Conservation (phyloP, 306 rosid genomes). For the Corylus avellana region DNA sequence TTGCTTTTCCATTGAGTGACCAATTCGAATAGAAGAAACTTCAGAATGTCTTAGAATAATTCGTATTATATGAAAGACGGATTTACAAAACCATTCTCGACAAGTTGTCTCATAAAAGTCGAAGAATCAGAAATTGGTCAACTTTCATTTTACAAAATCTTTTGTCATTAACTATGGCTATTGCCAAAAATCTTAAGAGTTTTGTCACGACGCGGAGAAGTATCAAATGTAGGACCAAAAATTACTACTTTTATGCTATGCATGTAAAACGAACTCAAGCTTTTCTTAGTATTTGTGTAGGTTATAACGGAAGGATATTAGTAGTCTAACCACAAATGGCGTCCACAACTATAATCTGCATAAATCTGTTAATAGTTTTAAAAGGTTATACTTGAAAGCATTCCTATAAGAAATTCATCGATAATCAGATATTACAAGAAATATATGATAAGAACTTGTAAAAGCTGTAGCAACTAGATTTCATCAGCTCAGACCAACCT, state of each 20-base stretch:
- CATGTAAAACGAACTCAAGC: not conserved
- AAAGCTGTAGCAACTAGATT: not conserved
- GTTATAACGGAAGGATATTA: not conserved
- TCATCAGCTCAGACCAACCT: not conserved
- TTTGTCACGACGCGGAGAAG: not conserved
- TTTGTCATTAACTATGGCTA: not conserved
- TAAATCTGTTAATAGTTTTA: no score
- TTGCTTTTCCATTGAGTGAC: no score
- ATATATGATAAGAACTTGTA: not conserved
- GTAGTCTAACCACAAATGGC: not conserved
- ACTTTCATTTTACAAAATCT: not conserved
- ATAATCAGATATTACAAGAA: not conserved
- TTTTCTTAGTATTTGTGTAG: not conserved
- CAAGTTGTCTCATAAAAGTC: not conserved
- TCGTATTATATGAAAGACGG: not conserved
- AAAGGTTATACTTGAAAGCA: not conserved
- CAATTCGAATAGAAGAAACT: no score
- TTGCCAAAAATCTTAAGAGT: not conserved
- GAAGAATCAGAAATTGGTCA: not conserved
- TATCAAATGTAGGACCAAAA: not conserved
- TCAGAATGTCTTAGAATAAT: not conserved
- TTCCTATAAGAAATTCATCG: no score
- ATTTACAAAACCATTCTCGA: not conserved
- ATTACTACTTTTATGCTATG: not conserved
- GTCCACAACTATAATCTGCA: not conserved